phyloP scores from a whole-genome alignment of 2,329 filamentous ascomycete genomes.

The Trichoderma sp. region DNA sequence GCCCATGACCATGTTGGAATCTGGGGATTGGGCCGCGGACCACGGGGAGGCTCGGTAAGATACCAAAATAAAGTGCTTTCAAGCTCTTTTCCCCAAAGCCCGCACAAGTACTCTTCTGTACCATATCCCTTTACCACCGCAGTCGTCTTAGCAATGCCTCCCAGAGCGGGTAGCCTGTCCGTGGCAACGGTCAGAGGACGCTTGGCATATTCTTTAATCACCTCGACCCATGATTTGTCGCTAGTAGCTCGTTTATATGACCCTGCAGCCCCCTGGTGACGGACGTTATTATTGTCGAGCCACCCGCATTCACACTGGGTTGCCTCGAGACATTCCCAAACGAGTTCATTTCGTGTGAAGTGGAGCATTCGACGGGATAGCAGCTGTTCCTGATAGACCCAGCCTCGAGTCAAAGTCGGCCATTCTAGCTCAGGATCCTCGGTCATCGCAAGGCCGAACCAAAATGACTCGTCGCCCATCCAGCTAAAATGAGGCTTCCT shows the following conservation, averaged over 20 bases:
- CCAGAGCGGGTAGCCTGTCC: conserved; percentile 26
- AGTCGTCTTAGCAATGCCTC: conserved; percentile 24
- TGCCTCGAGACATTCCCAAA: conserved; percentile 27
- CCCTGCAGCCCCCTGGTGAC: neutral
- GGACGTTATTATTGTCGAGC: neutral
- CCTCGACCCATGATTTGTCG: conserved; percentile 3
- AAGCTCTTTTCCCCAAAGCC: conserved; percentile 25
- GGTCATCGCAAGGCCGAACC: neutral
- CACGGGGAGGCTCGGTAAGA: neutral
- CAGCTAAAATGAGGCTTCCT: conserved; percentile 21
- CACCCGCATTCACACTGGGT: conserved; percentile 27
- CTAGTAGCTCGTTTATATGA: neutral
- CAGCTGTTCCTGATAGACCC: conserved; percentile 32
- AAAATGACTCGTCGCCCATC: neutral
- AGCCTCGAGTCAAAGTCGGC: conserved; percentile 24
- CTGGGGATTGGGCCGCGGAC: neutral
- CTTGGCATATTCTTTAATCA: conserved; percentile 23
- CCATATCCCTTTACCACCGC: neutral
- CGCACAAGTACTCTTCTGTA: conserved; percentile 20
- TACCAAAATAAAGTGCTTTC: conserved; percentile 24
- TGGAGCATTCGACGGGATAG: conserved; percentile 29
- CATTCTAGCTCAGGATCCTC: conserved; percentile 5
- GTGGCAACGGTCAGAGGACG: conserved; percentile 17
- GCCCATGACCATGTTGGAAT: conserved; percentile 28
- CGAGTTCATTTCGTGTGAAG: conserved; percentile 27